Base-by-base conservation (phyloP, 305 asterid genomes). In the Fraxinus baroniana region DNA sequence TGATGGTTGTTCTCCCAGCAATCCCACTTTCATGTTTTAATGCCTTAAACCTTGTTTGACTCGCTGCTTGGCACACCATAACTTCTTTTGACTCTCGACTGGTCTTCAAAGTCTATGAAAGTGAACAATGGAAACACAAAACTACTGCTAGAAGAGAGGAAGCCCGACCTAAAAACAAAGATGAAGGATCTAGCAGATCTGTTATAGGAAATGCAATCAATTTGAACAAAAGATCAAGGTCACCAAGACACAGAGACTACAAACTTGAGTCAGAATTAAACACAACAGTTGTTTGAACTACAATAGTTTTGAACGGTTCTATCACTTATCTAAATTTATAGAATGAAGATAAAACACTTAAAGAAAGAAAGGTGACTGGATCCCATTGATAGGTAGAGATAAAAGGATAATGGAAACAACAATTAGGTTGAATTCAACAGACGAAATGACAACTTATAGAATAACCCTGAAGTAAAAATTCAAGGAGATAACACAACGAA, bases 61-160 rank as follows among this genome's bases (percentile, higher is more conserved):
- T 87, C 7, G 96, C 96, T 78, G 95, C 92, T 91, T 91, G 97
- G 92, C 95, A 90, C 94, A 91, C 98, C 98, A 94, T 94, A 90
- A 92, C 95, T 92, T 80, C 91, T 90, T 81, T 87, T 55, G 84
- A 83, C 83, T 87, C 87, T 88, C 83, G 64, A 81, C 39, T 66
- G 77, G 80, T 81, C 79, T 90, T 84, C 79, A 76, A 81, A 77
- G 37, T 66, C 76, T 75, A 87, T 62, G 84, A 44, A 79, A 86
- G 77, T 33, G 73, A 84, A 64, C 55, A 62, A 36, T 24, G 72
- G 83, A 83, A 20, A 81, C 81, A 79, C 79, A 76, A 81, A 73
- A 78, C 83, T 10, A 77, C 64, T 80, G 64, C 32, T 36, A 37
- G 10, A 33, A 77, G 76, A 76, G 70, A 66, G 44, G 60, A 76